phyloP scores from a whole-genome alignment of 176 grass and related monocot genomes.

The Lolium rigidum region DNA sequence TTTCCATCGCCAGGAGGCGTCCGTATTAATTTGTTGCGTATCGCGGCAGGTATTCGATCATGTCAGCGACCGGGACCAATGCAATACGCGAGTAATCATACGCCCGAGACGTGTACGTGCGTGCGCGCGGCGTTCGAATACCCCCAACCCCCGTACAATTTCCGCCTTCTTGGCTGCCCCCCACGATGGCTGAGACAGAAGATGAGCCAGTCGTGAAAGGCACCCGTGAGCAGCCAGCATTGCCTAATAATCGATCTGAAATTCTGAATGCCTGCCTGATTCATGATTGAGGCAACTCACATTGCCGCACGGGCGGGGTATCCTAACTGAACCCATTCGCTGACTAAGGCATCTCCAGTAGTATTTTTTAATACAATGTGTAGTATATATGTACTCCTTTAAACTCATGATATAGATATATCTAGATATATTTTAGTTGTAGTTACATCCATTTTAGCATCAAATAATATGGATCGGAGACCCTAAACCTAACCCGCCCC shows the following conservation, averaged over 20 bases:
- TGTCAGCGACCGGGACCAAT: conserved; percentile 34
- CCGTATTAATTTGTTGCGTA: conserved; percentile 19
- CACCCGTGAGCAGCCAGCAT: background rate
- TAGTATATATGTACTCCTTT: too few relatives aligned
- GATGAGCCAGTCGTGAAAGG: background rate
- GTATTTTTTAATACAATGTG: too few relatives aligned
- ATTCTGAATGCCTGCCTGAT: background rate
- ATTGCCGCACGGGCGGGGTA: too few relatives aligned
- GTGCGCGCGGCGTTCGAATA: background rate
- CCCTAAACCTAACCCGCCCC: too few relatives aligned
- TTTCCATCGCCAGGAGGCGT: conserved; percentile 11
- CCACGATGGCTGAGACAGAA: background rate
- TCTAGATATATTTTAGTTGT: too few relatives aligned
- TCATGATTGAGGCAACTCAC: background rate
- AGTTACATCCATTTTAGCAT: too few relatives aligned
- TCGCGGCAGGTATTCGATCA: conserved; percentile 38
- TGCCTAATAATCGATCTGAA: too few relatives aligned
- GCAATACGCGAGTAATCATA: background rate
- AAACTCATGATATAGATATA: too few relatives aligned
- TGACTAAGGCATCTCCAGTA: too few relatives aligned
- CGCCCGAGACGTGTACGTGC: background rate
- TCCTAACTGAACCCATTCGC: too few relatives aligned
- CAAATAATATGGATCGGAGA: too few relatives aligned
- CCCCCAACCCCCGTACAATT: conserved; percentile 9
- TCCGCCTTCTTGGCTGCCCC: background rate